phyloP scores from a whole-genome alignment of 2,329 filamentous ascomycete species.

The Xylaria polymorpha region DNA sequence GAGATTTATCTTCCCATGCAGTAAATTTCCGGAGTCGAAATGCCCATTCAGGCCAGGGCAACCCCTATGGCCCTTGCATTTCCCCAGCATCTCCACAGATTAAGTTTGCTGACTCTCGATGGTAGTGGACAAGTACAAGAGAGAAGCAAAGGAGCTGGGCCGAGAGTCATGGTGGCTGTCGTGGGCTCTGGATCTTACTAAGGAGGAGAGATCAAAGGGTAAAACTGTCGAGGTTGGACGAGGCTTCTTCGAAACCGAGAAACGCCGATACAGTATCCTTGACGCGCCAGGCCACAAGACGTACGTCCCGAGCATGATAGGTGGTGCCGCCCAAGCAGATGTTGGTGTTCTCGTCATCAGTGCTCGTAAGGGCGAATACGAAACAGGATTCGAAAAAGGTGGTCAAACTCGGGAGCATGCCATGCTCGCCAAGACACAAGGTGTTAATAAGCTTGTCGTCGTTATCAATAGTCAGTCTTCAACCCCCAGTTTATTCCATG shows the following conservation, averaged over 20 bases:
- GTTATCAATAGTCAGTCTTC: conserved; percentile 78
- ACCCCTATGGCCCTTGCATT: background rate
- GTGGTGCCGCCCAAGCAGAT: conserved; percentile 91
- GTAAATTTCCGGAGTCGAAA: too few relatives aligned
- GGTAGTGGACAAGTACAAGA: conserved; percentile 91
- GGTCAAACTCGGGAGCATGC: conserved; percentile 98
- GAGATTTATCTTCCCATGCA: background rate
- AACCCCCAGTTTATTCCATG: background rate
- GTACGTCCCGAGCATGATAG: conserved; percentile 98
- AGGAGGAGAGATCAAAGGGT: conserved; percentile 94
- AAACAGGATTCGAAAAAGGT: conserved; percentile 95
- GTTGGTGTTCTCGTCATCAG: conserved; percentile 96
- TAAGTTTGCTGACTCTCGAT: conserved; percentile 15
- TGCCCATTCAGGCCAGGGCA: too few relatives aligned
- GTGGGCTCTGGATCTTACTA: conserved; percentile 97
- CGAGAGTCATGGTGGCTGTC: conserved; percentile 99
- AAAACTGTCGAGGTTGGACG: conserved; percentile 98
- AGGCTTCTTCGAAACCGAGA: conserved; percentile 96
- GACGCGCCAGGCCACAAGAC: conserved; percentile 98
- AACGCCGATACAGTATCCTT: conserved; percentile 94
- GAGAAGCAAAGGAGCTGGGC: conserved; percentile 93
- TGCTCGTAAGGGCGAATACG: conserved; percentile 97
- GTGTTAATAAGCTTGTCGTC: conserved; percentile 95
- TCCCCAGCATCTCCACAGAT: background rate
- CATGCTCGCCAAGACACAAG: conserved; percentile 96